Evolutionary conservation across 2,329 filamentous ascomycete species (phyloP).

Genomic region (Lachnellula willkommii): DNA sequence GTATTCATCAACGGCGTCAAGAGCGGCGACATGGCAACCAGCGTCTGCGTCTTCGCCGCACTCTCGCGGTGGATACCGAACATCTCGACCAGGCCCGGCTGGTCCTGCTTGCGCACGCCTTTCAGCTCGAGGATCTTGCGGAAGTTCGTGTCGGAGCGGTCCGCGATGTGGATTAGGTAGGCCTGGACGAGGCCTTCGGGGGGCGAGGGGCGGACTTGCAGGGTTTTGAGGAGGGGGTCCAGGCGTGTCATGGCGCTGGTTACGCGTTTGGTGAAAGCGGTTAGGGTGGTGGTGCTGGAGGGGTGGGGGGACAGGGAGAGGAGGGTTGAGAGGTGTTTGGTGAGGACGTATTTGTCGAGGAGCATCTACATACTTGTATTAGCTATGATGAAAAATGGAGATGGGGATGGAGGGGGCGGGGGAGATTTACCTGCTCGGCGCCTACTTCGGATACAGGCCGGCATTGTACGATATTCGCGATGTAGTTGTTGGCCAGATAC

Average conservation of each 20-base stretch:
- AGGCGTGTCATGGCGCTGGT: conserved; percentile 78
- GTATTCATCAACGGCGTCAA: conserved; percentile 60
- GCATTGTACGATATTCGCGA: conserved; percentile 80
- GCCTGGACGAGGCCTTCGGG: conserved; percentile 94
- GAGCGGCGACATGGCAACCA: conserved; percentile 65
- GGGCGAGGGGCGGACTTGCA: conserved; percentile 87
- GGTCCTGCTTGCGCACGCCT: conserved; percentile 79
- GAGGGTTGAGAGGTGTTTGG: conserved; percentile 69
- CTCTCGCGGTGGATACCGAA: conserved; percentile 77
- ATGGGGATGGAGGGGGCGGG: neutral
- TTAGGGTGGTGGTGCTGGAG: conserved; percentile 29
- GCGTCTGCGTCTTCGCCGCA: conserved; percentile 54
- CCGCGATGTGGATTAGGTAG: conserved; percentile 93
- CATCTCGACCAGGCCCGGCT: conserved; percentile 76
- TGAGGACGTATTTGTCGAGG: conserved; percentile 86
- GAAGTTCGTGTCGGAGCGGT: conserved; percentile 92
- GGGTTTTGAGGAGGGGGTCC: conserved; percentile 88
- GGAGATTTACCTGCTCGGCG: conserved; percentile 68
- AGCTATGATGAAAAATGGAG: neutral
- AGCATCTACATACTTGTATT: conserved; percentile 62
- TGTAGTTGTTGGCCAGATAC: conserved; percentile 70
- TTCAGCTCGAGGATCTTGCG: conserved; percentile 94
- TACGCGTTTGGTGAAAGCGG: conserved; percentile 78
- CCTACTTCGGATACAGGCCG: conserved; percentile 88
- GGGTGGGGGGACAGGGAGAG: conserved; percentile 48